phyloP scores from a whole-genome alignment of 305 asterid genomes.

The Andrographis paniculata region DNA sequence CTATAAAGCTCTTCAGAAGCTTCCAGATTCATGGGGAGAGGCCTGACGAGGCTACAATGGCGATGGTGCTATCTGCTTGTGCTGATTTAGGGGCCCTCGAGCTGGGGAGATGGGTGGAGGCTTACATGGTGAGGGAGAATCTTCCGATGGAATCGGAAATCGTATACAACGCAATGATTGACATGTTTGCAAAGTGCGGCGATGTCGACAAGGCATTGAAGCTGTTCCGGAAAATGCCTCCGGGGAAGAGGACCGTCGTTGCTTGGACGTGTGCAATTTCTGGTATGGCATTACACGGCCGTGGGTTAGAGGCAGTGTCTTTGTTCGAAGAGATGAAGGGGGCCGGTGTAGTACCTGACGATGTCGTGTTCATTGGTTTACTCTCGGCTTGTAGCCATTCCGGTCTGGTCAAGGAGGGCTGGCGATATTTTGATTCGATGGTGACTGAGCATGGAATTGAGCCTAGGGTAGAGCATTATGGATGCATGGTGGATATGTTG shows the following conservation, averaged over 20 bases:
- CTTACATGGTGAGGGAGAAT: conserved; percentile 44
- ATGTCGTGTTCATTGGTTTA: conserved; percentile 57
- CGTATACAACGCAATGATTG: conserved; percentile 58
- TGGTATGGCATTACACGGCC: conserved; percentile 69
- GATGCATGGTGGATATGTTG: conserved; percentile 78
- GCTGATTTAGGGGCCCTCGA: conserved; percentile 64
- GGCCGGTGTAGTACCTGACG: conserved; percentile 43
- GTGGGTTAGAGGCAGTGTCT: conserved; percentile 47
- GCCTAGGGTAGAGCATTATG: conserved; percentile 77
- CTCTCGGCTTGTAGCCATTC: conserved; percentile 85
- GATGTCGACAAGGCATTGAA: conserved; percentile 55
- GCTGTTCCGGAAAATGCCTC: conserved; percentile 42
- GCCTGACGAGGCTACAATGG: conserved; percentile 69
- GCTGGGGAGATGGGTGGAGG: conserved; percentile 69
- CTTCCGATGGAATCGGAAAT: conserved; percentile 36
- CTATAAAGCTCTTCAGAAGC: conserved; percentile 41
- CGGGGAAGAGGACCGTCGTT: conserved; percentile 40
- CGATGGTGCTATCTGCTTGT: conserved; percentile 63
- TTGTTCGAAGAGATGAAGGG: conserved; percentile 68
- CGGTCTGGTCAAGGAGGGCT: conserved; percentile 59
- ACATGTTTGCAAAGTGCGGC: conserved; percentile 82
- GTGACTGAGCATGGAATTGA: conserved; percentile 37
- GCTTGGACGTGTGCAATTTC: conserved; percentile 71
- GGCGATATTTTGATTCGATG: conserved; percentile 44
- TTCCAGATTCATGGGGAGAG: conserved; percentile 50